Evolutionary conservation across 2,329 filamentous ascomycete species (phyloP).

Genomic region (Hymenotorrendiella dingleyae): DNA sequence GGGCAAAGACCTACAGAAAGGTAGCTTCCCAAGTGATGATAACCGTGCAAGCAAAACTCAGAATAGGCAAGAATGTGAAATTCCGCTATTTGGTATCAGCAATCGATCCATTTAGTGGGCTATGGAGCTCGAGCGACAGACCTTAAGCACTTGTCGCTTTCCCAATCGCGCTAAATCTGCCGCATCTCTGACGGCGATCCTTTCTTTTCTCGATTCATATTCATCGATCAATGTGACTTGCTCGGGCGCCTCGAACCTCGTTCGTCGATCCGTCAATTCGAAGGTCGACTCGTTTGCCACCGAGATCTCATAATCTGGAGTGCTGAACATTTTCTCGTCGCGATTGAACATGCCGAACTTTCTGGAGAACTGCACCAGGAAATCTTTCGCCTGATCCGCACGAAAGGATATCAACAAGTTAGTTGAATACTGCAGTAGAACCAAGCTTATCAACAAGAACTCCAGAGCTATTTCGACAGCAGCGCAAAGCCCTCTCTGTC

Average conservation of each 20-base stretch:
- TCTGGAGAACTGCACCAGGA: no score
- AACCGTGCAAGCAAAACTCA: slow-evolving; percentile 2
- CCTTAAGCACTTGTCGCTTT: slow-evolving; percentile 1
- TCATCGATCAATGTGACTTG: not conserved
- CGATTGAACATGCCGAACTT: no score
- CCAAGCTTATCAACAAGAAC: no score
- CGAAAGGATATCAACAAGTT: no score
- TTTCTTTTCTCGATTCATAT: slow-evolving; percentile 1
- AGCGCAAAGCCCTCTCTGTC: no score
- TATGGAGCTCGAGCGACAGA: not conserved
- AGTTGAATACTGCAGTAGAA: no score
- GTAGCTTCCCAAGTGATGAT: slow-evolving; percentile 4
- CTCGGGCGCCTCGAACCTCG: not conserved
- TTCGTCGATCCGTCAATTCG: slow-evolving; percentile 1
- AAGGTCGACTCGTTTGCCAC: not conserved
- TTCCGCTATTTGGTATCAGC: not conserved
- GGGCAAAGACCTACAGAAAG: slow-evolving; percentile 1
- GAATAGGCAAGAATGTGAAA: slow-evolving; percentile 1
- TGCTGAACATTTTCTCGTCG: not conserved
- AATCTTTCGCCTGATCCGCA: no score
- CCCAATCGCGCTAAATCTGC: not conserved
- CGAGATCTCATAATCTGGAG: not conserved
- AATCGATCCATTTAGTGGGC: not conserved
- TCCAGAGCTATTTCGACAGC: no score
- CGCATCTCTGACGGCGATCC: not conserved